A percentile compares a stretch with the other conserved stretches of the same genome.
Conservation (phyloP, 2,329 filamentous ascomycete species). For the Alternaria infectoria region DNA sequence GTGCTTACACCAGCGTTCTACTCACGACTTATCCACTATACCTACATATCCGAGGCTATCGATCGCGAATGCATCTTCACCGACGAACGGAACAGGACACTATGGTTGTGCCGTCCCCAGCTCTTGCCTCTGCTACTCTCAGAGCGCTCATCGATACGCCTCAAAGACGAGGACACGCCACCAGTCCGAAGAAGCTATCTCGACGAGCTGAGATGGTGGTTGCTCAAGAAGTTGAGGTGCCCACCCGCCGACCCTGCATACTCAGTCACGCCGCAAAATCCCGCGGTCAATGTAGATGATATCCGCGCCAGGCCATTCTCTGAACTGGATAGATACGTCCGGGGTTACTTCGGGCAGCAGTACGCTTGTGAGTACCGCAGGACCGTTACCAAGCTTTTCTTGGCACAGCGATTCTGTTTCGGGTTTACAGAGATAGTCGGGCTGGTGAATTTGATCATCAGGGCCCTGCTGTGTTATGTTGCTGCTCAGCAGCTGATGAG, state of each 20-base stretch:
- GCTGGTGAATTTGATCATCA: slow-evolving; percentile 75
- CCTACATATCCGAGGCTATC: slow-evolving; percentile 66
- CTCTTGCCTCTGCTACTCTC: slow-evolving; percentile 50
- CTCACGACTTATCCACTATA: slow-evolving; percentile 68
- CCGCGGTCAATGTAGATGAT: slow-evolving; percentile 36
- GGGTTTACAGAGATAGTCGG: slow-evolving; percentile 57
- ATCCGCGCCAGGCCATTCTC: slow-evolving; percentile 48
- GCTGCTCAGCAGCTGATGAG: slow-evolving; percentile 31
- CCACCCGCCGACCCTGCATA: slow-evolving; percentile 49
- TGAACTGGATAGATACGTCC: slow-evolving; percentile 50
- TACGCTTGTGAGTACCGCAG: slow-evolving; percentile 46
- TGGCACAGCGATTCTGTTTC: slow-evolving; percentile 50
- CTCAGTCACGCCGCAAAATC: slow-evolving; percentile 24
- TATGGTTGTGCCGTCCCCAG: slow-evolving; percentile 63
- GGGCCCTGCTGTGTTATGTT: slow-evolving; percentile 61
- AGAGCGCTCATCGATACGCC: slow-evolving; percentile 38
- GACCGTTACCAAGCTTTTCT: slow-evolving; percentile 49
- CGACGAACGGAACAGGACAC: slow-evolving; percentile 63
- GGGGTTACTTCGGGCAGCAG: slow-evolving; percentile 7
- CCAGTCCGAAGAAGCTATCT: slow-evolving; percentile 12
- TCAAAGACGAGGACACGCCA: slow-evolving; percentile 27
- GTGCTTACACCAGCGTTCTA: slow-evolving; percentile 72
- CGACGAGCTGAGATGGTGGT: slow-evolving; percentile 45
- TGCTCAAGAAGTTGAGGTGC: slow-evolving; percentile 49
- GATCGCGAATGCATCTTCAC: slow-evolving; percentile 62